Evolutionary conservation across 306 rosid species (phyloP), one percentile per base, ranked within the genome.

Genomic region (Lathyrus tuberosus): DNA sequence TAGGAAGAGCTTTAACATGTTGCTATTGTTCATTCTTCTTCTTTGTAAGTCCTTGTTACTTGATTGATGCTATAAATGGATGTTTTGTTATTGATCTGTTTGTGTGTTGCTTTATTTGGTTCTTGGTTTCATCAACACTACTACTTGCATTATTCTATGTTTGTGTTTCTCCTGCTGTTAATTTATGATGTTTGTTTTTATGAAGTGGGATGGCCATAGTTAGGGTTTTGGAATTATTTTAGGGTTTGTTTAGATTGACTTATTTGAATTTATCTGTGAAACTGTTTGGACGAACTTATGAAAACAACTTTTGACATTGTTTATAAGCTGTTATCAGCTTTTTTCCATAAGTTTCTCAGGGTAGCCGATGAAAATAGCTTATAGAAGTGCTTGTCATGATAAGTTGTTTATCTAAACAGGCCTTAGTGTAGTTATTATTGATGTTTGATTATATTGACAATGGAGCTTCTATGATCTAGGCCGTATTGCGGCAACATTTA

Each of bases 41-140:
- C 75, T 82, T 10, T 72, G 98, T 89, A 77, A 86, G 96, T 84
- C 15, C 69, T 70, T 26, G 6, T 1, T 10, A 8, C 17, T 30
- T 75, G 10, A 26, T 31, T 9, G 4, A 3, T 26, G 24, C 31
- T 40, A 1, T 35, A 35, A 13, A 49, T 49, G 13, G 28, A 43
- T 24, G 20, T 67, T 31, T 28, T 46, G 64, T 76, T 73, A 60
- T 48, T 80, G 78, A 82, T 84, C 83, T 81, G 41, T 54, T 30
- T 82, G 24, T 49, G 24, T 8, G 18, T 60, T 58, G 30, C 30
- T 26, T 26, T 3, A 3, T 62, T 72, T 62, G 11, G 63, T 72
- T 38, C 31, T 5, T 1, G 28, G 20, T 67, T 53, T 18, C 20
- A 2, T 53, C 12, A 16, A n/a, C 61, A 46, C 52, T 40, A 17